These are phyloP conservation scores for Schizosaccharomyces octosporus DNA, from an alignment of 805 yeast species.

Conservation along the genomic window DNA sequence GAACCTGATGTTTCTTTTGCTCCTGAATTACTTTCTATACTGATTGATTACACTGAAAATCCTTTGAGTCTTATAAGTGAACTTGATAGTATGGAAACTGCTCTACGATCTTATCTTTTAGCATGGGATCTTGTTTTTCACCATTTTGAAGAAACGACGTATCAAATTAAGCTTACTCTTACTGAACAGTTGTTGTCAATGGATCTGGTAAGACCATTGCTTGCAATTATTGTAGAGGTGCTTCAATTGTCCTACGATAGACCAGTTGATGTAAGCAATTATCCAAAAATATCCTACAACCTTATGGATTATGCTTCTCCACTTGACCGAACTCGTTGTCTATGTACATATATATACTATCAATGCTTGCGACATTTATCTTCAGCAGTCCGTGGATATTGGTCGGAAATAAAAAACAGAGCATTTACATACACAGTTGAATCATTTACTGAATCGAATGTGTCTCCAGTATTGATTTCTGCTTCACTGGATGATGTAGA, in stretches of 20 bases:
- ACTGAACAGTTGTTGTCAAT: constrained; percentile 29
- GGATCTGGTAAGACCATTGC: constrained; percentile 24
- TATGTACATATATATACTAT: constrained; percentile 28
- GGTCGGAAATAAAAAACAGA: constrained; percentile 38
- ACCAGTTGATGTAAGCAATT: constrained; percentile 7
- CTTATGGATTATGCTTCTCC: constrained; percentile 9
- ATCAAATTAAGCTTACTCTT: constrained; percentile 35
- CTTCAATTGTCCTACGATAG: constrained; percentile 19
- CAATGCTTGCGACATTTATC: constrained; percentile 27
- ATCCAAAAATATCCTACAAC: constrained; percentile 9
- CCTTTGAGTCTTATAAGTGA: background rate
- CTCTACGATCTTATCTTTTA: constrained; percentile 25
- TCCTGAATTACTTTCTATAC: background rate
- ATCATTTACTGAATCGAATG: constrained; percentile 29
- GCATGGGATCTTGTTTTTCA: constrained; percentile 40
- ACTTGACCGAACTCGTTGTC: constrained; percentile 16
- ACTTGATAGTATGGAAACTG: background rate
- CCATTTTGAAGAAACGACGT: constrained; percentile 38
- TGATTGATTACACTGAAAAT: background rate
- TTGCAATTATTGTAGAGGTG: constrained; percentile 26
- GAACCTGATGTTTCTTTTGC: background rate
- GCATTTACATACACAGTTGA: constrained; percentile 38
- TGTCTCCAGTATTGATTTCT: constrained; percentile 41
- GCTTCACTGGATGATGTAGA: constrained; percentile 14
- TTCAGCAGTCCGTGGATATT: constrained; percentile 43